Conservation (phyloP, 169 alveolate genomes). For the Cryptosporidium bovis region DNA sequence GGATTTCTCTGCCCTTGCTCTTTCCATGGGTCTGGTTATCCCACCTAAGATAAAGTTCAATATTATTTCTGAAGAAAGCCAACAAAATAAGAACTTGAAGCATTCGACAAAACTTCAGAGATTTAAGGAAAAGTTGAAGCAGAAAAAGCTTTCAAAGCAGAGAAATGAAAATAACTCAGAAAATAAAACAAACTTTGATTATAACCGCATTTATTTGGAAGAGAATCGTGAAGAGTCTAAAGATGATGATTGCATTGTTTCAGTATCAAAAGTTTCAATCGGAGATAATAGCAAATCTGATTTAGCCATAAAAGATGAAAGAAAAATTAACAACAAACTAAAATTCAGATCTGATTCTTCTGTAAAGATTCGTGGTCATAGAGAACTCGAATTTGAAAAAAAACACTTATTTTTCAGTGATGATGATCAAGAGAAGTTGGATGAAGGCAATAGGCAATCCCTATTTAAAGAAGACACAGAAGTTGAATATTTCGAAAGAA, state of each 20-base stretch:
- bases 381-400: slow-evolving; percentile 14
- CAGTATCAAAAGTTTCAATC: neutral
- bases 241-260: neutral
- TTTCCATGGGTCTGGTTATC: slow-evolving; percentile 42
- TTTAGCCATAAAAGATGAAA: neutral
- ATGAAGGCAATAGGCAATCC: neutral
- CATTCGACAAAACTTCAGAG: slow-evolving; percentile 29
- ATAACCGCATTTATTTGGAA: too few relatives aligned
- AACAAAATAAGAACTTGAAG: neutral
- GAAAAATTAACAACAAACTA: neutral
- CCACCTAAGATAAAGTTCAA: slow-evolving; percentile 53
- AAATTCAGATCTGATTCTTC: slow-evolving; percentile 55
- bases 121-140: slow-evolving; percentile 60
- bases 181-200: neutral
- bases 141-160: slow-evolving; percentile 3
- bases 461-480: neutral
- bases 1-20: slow-evolving; percentile 27
- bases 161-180: neutral
- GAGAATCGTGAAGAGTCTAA: neutral
- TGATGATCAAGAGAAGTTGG: slow-evolving; percentile 7
- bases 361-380: slow-evolving; percentile 53
- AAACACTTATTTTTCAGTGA: slow-evolving; percentile 53
- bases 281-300: neutral
- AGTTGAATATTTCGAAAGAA: neutral
- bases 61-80: neutral